Percentiles rank a stretch among this genome's conserved stretches.
Conservation (phyloP, 352 stramenopile genomes). For the Phytophthora chlamydospora region DNA sequence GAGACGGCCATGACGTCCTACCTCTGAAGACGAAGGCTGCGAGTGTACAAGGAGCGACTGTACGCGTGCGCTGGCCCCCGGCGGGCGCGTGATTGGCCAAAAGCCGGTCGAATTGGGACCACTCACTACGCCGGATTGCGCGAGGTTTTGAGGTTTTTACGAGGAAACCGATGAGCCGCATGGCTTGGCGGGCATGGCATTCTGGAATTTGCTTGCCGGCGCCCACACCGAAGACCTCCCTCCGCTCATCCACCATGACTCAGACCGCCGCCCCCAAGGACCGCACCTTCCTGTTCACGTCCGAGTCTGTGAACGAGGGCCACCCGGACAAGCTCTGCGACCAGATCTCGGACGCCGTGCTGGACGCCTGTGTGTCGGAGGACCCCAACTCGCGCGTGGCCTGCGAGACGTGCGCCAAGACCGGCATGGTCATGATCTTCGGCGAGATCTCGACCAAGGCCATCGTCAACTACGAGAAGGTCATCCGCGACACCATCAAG, state of each 20-base stretch:
- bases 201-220: slow-evolving; percentile 59
- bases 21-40: no score
- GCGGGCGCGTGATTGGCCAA: slow-evolving; percentile 32
- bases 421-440: slow-evolving; percentile 99
- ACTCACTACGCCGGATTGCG: slow-evolving; percentile 7
- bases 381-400: slow-evolving; percentile 98
- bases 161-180: slow-evolving; percentile 13
- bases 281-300: slow-evolving; percentile 96
- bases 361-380: slow-evolving; percentile 98
- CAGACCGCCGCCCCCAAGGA: slow-evolving; percentile 53
- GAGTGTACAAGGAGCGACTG: background rate
- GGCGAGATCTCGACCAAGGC: slow-evolving; percentile 99
- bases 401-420: slow-evolving; percentile 99
- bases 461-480: slow-evolving; percentile 99
- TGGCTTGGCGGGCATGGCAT: slow-evolving; percentile 31
- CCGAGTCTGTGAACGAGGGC: slow-evolving; percentile 99
- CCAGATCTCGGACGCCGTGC: slow-evolving; percentile 98
- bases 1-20: slow-evolving; percentile 1
- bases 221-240: slow-evolving; percentile 10
- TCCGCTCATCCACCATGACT: slow-evolving; percentile 50
- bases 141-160: slow-evolving; percentile 49
- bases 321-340: slow-evolving; percentile 99
- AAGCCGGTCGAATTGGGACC: slow-evolving; percentile 28
- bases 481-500: slow-evolving; percentile 99
- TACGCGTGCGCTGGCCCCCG: slow-evolving; percentile 8